Base-by-base conservation (phyloP, 1,139 yeast species). In the Diutina sp. region DNA sequence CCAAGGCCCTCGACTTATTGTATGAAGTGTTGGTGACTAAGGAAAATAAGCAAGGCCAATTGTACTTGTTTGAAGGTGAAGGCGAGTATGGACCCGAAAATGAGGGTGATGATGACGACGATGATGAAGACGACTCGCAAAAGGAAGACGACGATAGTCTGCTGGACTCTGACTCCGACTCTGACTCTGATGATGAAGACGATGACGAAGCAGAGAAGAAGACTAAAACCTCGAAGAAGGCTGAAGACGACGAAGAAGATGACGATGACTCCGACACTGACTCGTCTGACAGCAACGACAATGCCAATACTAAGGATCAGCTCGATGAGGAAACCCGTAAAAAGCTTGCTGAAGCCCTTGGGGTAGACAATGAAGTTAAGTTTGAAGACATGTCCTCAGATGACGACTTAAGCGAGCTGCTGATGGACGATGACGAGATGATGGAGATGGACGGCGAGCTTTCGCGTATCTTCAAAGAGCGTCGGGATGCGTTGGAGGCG, bases 371-470 rank as follows among this genome's bases (percentile, higher is more conserved):
- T 1, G 72, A 68, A 61, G 77, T 75, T 16, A 76, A 77, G 57
- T 73, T 70, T 56, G 77, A 71, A 6, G 79, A 75, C 21, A 59
- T 69, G 56, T 73, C 69, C 41, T 77, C 79, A 12, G 53, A 50
- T 16, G 72, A 68, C 30, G 74, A 68, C 55, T 78, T 77, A 14
- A 79, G 79, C 56, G 87, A 83, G 58, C 95, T 88, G 60, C 82
- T 90, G 2, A 87, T 90, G 95, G 95, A 93, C 62, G 99, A 93
- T 67, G 98, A 91, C 63, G 91, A 90, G 68, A 93, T 93, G 99
- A 83, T 91, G 84, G 96, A 93, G 16, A 80, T 93, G 66, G 99
- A 93, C 67, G 90, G 79, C 32, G 95, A 90, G 60, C 74, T 93
- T 44, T 82, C 97, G 0, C 80, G 79, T 57, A 93, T 93, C 58